A percentile compares a stretch with the other conserved stretches of the same genome.
These are phyloP conservation scores for Xerocomus potaroensis DNA, from an alignment of 768 basidiomycete species.

Conservation along the genomic window DNA sequence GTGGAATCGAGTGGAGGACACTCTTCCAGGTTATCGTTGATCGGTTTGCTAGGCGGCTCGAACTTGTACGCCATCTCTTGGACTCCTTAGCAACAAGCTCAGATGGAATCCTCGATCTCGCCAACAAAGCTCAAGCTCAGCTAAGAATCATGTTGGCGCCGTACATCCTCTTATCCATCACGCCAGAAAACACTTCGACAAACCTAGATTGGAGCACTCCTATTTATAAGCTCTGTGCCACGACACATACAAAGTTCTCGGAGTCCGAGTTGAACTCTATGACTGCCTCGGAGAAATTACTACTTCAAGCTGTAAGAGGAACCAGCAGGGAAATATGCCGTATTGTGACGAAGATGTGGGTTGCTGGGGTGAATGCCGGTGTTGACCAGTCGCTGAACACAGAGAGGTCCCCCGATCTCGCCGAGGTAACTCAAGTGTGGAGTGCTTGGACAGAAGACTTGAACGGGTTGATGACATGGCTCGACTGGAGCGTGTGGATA, in stretches of 20 bases:
- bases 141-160: constrained; percentile 25
- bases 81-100: constrained; percentile 4
- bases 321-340: constrained; percentile 43
- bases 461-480: constrained; percentile 39
- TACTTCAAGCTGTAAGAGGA: constrained; percentile 25
- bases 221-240: constrained; percentile 24
- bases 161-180: constrained; percentile 16
- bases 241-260: constrained; percentile 18
- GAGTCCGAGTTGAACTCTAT: constrained; percentile 6
- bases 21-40: constrained; percentile 25
- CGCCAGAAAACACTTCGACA: background rate
- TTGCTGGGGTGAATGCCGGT: constrained; percentile 21
- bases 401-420: background rate
- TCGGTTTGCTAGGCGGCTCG: constrained; percentile 29
- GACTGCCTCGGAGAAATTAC: constrained; percentile 24
- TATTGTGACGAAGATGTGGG: constrained; percentile 34
- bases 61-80: constrained; percentile 21
- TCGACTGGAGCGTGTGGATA: constrained; percentile 49
- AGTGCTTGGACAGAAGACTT: constrained; percentile 33
- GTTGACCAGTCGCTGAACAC: constrained; percentile 4
- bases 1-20: constrained; percentile 31
- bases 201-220: constrained; percentile 24
- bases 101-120: constrained; percentile 1
- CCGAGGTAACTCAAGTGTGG: constrained; percentile 9
- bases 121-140: constrained; percentile 11